Conservation (phyloP, 164 flowering plant species). For the Sedum album region DNA sequence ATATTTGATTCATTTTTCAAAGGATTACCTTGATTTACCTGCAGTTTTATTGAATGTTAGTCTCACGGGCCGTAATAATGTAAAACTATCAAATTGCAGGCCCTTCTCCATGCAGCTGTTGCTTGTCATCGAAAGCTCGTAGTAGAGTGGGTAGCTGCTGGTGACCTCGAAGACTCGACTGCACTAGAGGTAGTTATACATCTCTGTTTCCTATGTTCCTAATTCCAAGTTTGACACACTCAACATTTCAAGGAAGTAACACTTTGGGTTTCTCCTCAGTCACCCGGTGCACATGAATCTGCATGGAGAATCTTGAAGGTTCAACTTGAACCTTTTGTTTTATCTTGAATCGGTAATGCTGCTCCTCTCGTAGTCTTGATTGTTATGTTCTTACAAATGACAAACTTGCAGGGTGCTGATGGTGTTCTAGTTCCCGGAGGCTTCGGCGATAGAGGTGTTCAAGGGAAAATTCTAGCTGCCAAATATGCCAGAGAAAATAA, state of each 20-base stretch:
- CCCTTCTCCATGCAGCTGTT: slow-evolving; percentile 89
- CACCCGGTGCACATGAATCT: slow-evolving; percentile 48
- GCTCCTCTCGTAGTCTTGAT: neutral
- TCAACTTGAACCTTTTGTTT: neutral
- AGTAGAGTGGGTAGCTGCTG: slow-evolving; percentile 72
- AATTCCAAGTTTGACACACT: neutral
- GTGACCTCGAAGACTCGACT: slow-evolving; percentile 72
- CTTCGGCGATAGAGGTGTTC: slow-evolving; percentile 95
- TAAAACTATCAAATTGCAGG: slow-evolving; percentile 32
- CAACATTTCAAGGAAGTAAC: neutral
- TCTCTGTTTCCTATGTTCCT: neutral
- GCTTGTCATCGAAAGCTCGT: slow-evolving; percentile 54
- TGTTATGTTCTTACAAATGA: slow-evolving; percentile 10
- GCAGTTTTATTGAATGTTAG: neutral
- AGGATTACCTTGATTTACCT: neutral
- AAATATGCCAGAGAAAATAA: slow-evolving; percentile 81
- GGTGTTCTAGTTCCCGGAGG: slow-evolving; percentile 97
- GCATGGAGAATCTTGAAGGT: slow-evolving; percentile 85
- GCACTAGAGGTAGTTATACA: slow-evolving; percentile 40
- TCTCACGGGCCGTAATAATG: neutral
- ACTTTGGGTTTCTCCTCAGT: slow-evolving; percentile 30
- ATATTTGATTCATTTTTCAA: no score
- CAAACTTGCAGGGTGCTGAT: slow-evolving; percentile 58
- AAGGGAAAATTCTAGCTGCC: slow-evolving; percentile 94
- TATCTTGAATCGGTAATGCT: neutral